Evolutionary conservation across 768 basidiomycete genomes (phyloP).

Genomic region (Leccinellum rugosiceps): DNA sequence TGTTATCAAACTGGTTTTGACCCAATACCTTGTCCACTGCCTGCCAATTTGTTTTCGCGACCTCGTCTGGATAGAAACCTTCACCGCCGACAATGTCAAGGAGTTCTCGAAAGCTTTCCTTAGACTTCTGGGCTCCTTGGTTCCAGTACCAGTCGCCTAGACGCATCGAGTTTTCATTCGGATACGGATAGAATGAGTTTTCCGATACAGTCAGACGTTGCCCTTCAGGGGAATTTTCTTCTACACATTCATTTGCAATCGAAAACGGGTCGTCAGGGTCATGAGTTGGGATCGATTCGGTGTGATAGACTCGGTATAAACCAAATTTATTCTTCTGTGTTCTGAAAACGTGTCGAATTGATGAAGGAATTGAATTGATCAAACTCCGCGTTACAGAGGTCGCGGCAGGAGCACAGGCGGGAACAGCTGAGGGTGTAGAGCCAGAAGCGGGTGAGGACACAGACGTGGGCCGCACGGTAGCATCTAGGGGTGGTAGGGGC

Average conservation of each 20-base stretch:
- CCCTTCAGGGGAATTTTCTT: not conserved
- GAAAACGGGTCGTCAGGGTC: not conserved
- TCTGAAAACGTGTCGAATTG: not conserved
- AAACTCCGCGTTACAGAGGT: not conserved
- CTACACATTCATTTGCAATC: not conserved
- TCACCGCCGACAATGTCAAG: not conserved
- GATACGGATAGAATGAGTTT: not conserved
- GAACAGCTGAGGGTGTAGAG: not conserved
- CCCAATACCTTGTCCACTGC: no score
- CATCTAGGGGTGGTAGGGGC: not conserved
- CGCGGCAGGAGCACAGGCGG: not conserved
- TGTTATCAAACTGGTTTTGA: no score
- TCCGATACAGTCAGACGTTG: not conserved
- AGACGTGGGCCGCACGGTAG: not conserved
- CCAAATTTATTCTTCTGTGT: not conserved
- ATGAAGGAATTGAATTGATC: not conserved
- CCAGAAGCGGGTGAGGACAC: no score
- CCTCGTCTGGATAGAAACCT: not conserved
- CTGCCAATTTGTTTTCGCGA: not conserved
- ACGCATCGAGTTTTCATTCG: not conserved
- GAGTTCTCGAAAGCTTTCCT: not conserved
- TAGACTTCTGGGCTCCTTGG: no score
- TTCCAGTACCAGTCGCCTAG: no score
- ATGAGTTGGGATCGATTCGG: not conserved
- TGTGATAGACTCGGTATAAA: not conserved